Evolutionary conservation across 768 basidiomycete genomes (phyloP), one percentile per base, ranked within the genome.

Genomic region (Pleurotus ostreatus): DNA sequence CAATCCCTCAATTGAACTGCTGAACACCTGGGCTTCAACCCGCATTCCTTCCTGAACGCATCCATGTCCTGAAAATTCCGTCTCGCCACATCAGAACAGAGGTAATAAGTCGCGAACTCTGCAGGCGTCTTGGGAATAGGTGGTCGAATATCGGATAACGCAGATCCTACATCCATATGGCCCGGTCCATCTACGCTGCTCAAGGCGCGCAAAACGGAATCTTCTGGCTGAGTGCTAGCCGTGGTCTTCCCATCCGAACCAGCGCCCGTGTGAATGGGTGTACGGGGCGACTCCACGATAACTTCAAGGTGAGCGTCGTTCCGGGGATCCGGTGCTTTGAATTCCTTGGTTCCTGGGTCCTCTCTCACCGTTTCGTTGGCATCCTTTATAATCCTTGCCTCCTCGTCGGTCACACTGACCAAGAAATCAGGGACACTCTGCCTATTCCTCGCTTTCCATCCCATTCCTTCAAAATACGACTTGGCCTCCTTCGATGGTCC

Each of bases 401-500:
- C 25, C 78, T 66, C 2, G 83, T 84, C 55, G 72, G 68, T 34
- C 68, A 63, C 83, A 64, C 71, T 59, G n/a, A 85, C 83, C 16
- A 87, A 70, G 65, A 84, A 87, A 63, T 85, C 85, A 6, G 84
- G 79, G 0, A 82, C 82, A 1, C 83, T 85, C 65, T 86, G 85
- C 38, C 85, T 73, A 57, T 80, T 77, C 3, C 78, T 75, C 7
- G 83, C 82, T 44, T 71, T 68, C 60, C 82, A 84, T 4, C 84
- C 83, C 77, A 89, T 79, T 58, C 83, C 78, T 56, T 86, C 76
- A 71, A 94, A 91, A 70, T 92, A 92, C 58, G 81, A 74, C 16
- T 82, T 73, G 0, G 90, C 92, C 48, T 79, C 68, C 40, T 75
- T 67, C 9, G 78, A 75, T 4, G 76, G 74, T 9, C 84, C 84